Evolutionary conservation across 345 rosid genomes (phyloP).

Genomic region (Eucalyptus curtisii): DNA sequence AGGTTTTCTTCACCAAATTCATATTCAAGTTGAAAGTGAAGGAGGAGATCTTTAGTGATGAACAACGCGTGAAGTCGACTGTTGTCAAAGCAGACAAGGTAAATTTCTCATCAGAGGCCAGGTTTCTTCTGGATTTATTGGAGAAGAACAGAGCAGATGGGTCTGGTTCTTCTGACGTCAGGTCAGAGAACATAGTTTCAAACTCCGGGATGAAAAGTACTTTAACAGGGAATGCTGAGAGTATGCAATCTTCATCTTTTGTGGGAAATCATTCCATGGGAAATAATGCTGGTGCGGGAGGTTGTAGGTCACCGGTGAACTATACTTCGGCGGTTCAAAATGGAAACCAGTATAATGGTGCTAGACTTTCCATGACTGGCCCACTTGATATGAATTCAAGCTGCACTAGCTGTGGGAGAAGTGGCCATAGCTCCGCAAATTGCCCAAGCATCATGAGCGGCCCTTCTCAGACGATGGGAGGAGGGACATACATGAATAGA

Average conservation of each 20-base stretch:
- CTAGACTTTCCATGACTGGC: conserved; percentile 6
- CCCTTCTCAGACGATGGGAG: conserved; percentile 26
- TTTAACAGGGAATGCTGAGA: conserved; percentile 14
- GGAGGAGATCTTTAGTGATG: conserved; percentile 83
- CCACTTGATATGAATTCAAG: neutral
- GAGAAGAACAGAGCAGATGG: conserved; percentile 33
- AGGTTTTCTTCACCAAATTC: conserved; percentile 51
- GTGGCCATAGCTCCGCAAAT: conserved; percentile 53
- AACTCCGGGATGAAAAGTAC: conserved; percentile 5
- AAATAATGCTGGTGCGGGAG: neutral
- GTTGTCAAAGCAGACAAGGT: conserved; percentile 70
- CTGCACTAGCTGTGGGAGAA: conserved; percentile 53
- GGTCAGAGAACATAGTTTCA: conserved; percentile 14
- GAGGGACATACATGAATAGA: conserved; percentile 14
- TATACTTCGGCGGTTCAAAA: conserved; percentile 21
- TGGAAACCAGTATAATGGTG: conserved; percentile 30
- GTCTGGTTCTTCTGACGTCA: conserved; percentile 5
- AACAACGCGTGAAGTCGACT: conserved; percentile 79
- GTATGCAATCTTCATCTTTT: conserved; percentile 10
- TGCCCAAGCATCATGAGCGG: conserved; percentile 61
- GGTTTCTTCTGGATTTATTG: conserved; percentile 50
- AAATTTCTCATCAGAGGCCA: conserved; percentile 43
- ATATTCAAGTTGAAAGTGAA: conserved; percentile 78
- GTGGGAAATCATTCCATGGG: neutral
- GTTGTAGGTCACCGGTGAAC: conserved; percentile 16